These are phyloP conservation scores for Capsicum baccatum DNA, from an alignment of 257 asterid genomes.

Conservation along the genomic window DNA sequence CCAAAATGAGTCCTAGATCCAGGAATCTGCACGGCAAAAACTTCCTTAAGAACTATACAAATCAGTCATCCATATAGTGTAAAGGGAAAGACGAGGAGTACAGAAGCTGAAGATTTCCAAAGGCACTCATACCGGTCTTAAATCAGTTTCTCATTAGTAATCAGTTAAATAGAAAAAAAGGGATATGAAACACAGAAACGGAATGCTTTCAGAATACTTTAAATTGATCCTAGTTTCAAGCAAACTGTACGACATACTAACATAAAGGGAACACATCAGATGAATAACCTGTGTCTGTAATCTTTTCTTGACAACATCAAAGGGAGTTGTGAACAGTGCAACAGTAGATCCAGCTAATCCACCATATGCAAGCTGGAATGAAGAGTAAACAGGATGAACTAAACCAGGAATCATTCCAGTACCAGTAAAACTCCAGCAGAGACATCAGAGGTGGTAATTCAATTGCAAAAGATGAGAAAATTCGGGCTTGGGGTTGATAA, in stretches of 20 bases:
- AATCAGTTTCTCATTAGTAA: neutral
- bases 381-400: neutral
- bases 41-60: neutral
- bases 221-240: neutral
- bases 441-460: no score
- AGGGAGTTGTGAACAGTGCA: conserved; percentile 88
- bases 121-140: neutral
- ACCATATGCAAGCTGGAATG: conserved; percentile 79
- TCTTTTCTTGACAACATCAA: conserved; percentile 94
- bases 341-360: conserved; percentile 94
- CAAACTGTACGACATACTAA: neutral
- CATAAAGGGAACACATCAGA: conserved; percentile 17
- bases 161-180: neutral
- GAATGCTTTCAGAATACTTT: conserved; percentile 14
- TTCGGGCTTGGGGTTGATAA: no score
- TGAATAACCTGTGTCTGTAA: conserved; percentile 76
- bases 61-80: conserved; percentile 4
- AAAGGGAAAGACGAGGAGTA: neutral
- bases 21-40: conserved; percentile 42
- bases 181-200: neutral
- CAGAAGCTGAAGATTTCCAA: neutral
- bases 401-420: no score
- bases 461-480: no score
- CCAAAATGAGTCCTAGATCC: conserved; percentile 18
- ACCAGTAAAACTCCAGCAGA: no score